A percentile compares a stretch with the other conserved stretches of the same genome.
Conservation (phyloP, 306 rosid species). For the Gynostemma pentaphyllum region DNA sequence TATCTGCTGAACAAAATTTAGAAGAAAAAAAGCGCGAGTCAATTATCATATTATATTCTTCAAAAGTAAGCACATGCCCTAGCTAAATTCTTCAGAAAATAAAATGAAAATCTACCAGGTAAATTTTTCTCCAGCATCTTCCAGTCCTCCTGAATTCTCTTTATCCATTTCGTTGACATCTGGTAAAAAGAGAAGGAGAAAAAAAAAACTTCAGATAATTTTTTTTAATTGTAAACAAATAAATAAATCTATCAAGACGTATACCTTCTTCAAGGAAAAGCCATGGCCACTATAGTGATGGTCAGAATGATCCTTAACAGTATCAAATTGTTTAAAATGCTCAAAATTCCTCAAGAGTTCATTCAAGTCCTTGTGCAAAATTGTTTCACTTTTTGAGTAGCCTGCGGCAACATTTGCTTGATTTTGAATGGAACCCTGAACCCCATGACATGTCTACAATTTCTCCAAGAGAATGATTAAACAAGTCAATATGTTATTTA, state of each 20-base stretch:
- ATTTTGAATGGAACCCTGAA: conserved; percentile 17
- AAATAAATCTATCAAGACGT: conserved; percentile 7
- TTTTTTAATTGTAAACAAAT: no score
- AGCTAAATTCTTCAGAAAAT: conserved; percentile 3
- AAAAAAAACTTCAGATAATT: no score
- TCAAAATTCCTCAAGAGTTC: conserved; percentile 41
- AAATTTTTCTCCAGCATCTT: conserved; percentile 70
- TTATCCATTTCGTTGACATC: conserved; percentile 54
- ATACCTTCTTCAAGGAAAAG: conserved; percentile 39
- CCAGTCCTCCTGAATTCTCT: conserved; percentile 86
- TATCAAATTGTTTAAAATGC: conserved; percentile 66
- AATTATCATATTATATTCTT: no score
- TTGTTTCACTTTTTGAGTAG: conserved; percentile 18
- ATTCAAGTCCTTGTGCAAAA: conserved; percentile 29
- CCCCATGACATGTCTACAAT: conserved; percentile 22
- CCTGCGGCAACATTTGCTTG: conserved; percentile 17
- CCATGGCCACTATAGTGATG: conserved; percentile 29
- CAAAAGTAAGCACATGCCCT: conserved; percentile 7
- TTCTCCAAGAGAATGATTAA: conserved; percentile 26
- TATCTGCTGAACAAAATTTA: conserved; percentile 30
- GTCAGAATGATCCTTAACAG: conserved; percentile 53
- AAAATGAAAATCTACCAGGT: conserved; percentile 39
- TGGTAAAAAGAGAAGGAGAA: conserved; percentile 27
- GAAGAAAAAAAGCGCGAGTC: neutral
- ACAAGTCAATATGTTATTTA: no score